A percentile compares a stretch with the other conserved stretches of the same genome.
Evolutionary conservation across 345 rosid species (phyloP).

Genomic region (Melaleuca alternifolia): DNA sequence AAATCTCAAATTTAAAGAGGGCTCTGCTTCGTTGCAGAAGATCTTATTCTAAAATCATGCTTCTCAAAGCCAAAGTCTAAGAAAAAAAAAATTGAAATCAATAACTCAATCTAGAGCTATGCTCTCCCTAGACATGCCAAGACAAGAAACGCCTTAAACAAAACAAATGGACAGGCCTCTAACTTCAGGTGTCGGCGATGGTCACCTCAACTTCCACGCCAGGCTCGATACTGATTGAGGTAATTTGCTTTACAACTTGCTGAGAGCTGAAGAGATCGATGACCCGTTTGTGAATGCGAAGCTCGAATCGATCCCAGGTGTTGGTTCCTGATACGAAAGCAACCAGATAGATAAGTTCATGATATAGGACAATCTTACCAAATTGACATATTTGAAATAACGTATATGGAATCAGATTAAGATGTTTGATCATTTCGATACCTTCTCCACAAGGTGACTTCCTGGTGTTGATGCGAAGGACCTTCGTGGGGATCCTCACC

Average conservation of each 20-base stretch:
- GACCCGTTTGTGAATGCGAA: conserved; percentile 12
- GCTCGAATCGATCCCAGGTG: conserved; percentile 6
- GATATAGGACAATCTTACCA: not conserved
- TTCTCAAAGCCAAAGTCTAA: not conserved
- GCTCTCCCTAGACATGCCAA: not conserved
- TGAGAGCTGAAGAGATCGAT: conserved; percentile 10
- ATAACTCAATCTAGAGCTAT: not conserved
- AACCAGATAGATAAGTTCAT: not conserved
- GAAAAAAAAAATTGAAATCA: not conserved
- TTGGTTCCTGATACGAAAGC: conserved; percentile 2
- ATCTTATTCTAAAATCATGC: not conserved
- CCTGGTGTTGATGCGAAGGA: conserved; percentile 13
- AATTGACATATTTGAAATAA: not conserved
- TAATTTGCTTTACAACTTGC: conserved; percentile 2
- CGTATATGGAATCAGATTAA: not conserved
- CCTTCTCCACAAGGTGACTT: conserved; percentile 20
- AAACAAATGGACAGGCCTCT: not conserved
- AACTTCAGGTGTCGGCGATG: conserved; percentile 5
- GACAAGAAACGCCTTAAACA: not conserved
- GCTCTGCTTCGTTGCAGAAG: not conserved
- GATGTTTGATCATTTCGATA: not conserved
- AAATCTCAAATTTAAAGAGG: not conserved
- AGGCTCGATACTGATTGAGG: conserved; percentile 6
- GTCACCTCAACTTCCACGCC: conserved; percentile 16
- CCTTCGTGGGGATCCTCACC: conserved; percentile 16